A percentile compares a stretch with the other conserved stretches of the same genome.
Conservation (phyloP, 768 basidiomycete genomes). For the Tulasnella sp. region DNA sequence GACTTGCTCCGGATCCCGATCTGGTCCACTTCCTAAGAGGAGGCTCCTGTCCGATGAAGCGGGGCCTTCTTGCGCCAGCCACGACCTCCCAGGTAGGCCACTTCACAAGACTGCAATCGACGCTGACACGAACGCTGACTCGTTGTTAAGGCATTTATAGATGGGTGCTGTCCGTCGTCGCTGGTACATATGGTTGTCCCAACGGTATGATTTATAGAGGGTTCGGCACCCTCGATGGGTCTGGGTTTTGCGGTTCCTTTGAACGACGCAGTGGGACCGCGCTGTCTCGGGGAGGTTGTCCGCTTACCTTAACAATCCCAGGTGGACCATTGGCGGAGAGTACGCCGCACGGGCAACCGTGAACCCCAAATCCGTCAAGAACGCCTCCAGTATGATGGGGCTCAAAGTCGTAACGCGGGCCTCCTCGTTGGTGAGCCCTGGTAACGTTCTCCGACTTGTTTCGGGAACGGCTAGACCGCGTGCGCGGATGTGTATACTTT, state of each 20-base stretch:
- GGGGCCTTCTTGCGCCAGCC: neutral
- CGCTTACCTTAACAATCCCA: neutral
- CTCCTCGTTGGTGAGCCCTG: slow-evolving; percentile 12
- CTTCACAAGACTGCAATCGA: neutral
- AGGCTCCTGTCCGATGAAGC: slow-evolving; percentile 5
- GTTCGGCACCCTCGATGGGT: neutral
- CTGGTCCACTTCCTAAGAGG: neutral
- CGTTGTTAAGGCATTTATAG: neutral
- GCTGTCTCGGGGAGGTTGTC: neutral
- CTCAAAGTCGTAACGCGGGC: slow-evolving; percentile 11
- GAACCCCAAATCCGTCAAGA: neutral
- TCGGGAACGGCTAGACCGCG: slow-evolving; percentile 4
- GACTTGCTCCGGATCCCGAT: neutral
- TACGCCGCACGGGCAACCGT: neutral
- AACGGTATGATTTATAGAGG: neutral
- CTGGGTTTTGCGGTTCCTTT: neutral
- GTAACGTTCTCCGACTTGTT: neutral
- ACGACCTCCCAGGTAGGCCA: neutral
- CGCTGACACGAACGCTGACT: neutral
- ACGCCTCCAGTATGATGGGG: neutral
- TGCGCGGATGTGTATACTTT: neutral
- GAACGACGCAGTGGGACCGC: neutral
- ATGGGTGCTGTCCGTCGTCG: neutral
- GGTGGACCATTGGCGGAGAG: neutral
- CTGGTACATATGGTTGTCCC: neutral